Evolutionary conservation across 495 filamentous ascomycete genomes (phyloP), one percentile per base, ranked within the genome.

Genomic region (Hypoxylon lenormandii): DNA sequence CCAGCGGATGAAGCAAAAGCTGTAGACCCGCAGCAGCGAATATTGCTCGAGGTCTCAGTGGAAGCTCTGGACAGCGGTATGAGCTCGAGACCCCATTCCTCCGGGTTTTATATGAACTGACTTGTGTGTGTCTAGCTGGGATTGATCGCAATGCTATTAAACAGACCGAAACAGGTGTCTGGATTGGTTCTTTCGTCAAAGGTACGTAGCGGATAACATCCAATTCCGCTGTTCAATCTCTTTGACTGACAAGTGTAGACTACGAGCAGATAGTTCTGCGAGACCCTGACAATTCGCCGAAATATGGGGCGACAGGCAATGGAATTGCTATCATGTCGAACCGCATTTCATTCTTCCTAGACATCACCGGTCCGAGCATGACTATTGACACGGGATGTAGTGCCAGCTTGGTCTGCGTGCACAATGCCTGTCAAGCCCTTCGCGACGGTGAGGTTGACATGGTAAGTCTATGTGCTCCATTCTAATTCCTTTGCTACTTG

Each of bases 301-400:
- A 70, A n/a, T 73, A 73, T 50, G 66, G 58, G 3, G 70, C 57
- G 10, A 72, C 64, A 2, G 77, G 78, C 1, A 80, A 76, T n/a
- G 77, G 72, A 69, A 76, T 76, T 5, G 58, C 74, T 3, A 78
- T 86, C 1, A 74, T 85, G 8, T 79, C 82, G 5, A 85, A 86
- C 56, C 85, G 91, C 4, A 80, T 83, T 43, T 79, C 83, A 0
- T 78, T 81, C 22, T 80, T 78, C 46, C 80, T 81, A 51, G 79
- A 83, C 54, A 73, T 82, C 61, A 74, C 79, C 12, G 82, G 85
- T 0, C 74, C 78, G 0, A 77, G 88, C 53, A 88, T 89, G 74
- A 91, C 87, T 49, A 82, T 93, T 21, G 91, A 94, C 74, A 93
- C 91, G 1, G 91, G 90, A 15, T 94, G 91, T 74, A 92, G 90